phyloP scores from a whole-genome alignment of 441 rosid species.

The Theobroma grandiflorum region DNA sequence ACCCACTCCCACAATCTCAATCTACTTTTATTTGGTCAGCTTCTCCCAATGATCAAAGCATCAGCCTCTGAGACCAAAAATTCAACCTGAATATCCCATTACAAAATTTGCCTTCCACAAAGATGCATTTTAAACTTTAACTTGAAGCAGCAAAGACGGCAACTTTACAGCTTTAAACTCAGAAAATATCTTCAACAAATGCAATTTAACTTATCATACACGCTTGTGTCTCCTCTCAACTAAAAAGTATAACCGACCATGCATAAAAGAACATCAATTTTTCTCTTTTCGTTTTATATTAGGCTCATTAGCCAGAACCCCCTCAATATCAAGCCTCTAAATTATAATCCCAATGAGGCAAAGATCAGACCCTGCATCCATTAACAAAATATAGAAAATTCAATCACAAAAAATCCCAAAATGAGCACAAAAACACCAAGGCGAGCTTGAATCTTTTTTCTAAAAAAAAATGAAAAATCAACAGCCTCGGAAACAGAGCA shows the following conservation, averaged over 20 bases:
- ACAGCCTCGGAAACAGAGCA: conserved; percentile 27
- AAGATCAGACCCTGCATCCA: conserved; percentile 39
- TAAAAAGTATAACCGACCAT: conserved; percentile 8
- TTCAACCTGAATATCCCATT: conserved; percentile 32
- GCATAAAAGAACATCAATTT: background rate
- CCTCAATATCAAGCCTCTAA: conserved; percentile 15
- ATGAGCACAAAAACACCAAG: conserved; percentile 14
- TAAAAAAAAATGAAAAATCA: background rate
- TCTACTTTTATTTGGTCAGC: conserved; percentile 15
- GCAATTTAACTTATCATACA: conserved; percentile 24
- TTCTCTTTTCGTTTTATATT: background rate
- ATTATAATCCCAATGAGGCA: background rate
- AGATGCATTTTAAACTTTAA: conserved; percentile 17
- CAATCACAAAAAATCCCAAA: background rate
- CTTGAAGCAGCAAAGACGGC: conserved; percentile 35
- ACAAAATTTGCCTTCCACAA: conserved; percentile 26
- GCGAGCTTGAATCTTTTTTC: background rate
- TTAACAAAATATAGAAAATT: background rate
- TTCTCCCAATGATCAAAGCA: conserved; percentile 17
- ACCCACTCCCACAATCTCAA: conserved; percentile 27
- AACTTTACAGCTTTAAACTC: conserved; percentile 34
- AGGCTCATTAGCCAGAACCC: background rate
- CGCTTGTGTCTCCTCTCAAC: conserved; percentile 22
- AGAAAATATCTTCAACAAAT: conserved; percentile 27
- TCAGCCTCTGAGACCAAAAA: conserved; percentile 15